Evolutionary conservation across 2,329 filamentous ascomycete species (phyloP).

Genomic region (Albifimbria verrucaria): DNA sequence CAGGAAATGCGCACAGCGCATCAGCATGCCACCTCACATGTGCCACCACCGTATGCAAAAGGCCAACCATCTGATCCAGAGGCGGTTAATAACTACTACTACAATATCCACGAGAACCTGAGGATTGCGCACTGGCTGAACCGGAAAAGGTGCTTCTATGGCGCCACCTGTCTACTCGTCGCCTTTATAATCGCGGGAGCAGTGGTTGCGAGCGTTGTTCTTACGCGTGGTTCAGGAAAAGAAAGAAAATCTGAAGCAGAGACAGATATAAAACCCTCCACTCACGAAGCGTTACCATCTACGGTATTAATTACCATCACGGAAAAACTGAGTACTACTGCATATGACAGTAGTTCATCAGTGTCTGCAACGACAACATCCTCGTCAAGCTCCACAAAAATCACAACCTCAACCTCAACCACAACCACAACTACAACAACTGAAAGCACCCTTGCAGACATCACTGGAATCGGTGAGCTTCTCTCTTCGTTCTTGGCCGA

Average conservation of each 20-base stretch:
- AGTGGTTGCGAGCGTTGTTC: neutral
- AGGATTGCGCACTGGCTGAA: neutral
- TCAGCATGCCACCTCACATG: neutral
- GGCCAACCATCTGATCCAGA: neutral
- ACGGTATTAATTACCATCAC: neutral
- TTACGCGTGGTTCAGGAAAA: neutral
- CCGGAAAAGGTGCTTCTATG: neutral
- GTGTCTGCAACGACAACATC: neutral
- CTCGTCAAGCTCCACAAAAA: neutral
- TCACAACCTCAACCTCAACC: neutral
- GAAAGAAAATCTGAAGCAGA: neutral
- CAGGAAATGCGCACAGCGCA: neutral
- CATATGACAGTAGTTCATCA: neutral
- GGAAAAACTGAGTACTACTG: neutral
- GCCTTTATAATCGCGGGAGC: neutral
- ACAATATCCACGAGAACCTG: neutral
- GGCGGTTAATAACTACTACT: slow-evolving; percentile 1
- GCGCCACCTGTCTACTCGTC: neutral
- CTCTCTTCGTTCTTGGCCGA: neutral
- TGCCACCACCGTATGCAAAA: neutral
- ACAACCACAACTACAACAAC: neutral
- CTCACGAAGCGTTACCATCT: neutral
- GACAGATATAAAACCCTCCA: neutral
- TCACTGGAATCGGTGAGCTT: neutral
- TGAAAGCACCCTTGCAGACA: neutral